Evolutionary conservation across 306 rosid genomes (phyloP), one percentile per base, ranked within the genome.

Genomic region (Casuarina cunninghamiana): DNA sequence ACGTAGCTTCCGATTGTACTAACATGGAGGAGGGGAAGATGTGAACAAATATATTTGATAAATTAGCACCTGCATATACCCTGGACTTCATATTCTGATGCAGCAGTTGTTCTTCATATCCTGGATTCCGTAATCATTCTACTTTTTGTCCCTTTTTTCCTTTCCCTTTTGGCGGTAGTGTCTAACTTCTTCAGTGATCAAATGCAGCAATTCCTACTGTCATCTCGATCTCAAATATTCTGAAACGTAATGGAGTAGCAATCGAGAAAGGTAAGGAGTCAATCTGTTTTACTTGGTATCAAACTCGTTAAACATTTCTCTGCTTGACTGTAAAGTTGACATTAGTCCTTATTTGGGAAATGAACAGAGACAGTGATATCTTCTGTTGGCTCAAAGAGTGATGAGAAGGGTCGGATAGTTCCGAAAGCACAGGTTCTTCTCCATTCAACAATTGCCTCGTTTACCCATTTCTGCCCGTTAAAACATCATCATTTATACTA

Each of bases 171-270:
- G 43, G 19, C 63, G 37, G 37, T 46, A 6, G 32, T 80, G 48
- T 60, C 73, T 84, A 65, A 79, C 77, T 17, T 62, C 39, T 7
- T 10, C 4, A 3, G 73, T 44, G 35, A 57, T 77, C 61, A 50
- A 73, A 75, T 80, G 13, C 88, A 92, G 97, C 92, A 72, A 92
- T 90, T 84, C 93, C 93, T 69, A 84, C 93, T 73, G 84, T 88
- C 1, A 82, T 92, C 79, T 68, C 84, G 41, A 81, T 92, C 48
- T 67, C 90, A 9, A 93, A 92, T 80, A 80, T 77, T 77, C 77
- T 92, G 88, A 90, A 92, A 69, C 70, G 83, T 73, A 80, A 77
- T 63, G 90, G 91, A 19, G 69, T 88, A 81, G 93, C 87, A 19
- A 53, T 79, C 71, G 83, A 92, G 80, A 90, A 90, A 82, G 80